Conservation (phyloP, 331 rosid genomes). For the Acacia pycnantha region DNA sequence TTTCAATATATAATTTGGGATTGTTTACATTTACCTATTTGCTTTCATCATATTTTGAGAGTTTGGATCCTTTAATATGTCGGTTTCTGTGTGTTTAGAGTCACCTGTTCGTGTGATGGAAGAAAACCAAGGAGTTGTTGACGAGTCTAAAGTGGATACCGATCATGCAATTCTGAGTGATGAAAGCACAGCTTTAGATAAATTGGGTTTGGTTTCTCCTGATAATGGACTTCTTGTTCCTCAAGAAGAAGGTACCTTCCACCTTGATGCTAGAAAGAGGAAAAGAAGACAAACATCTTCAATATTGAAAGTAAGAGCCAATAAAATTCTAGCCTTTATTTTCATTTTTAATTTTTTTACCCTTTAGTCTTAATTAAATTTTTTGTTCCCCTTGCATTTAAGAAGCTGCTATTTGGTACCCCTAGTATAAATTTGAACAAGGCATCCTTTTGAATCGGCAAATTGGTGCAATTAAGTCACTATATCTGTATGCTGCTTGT, state of each 20-base stretch:
- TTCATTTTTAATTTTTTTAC: conserved; percentile 1
- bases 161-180: conserved; percentile 40
- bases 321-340: conserved; percentile 22
- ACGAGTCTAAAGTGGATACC: conserved; percentile 53
- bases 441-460: background rate
- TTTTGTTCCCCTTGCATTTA: background rate
- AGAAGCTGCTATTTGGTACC: background rate
- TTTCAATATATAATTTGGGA: conserved; percentile 15
- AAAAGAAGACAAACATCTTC: conserved; percentile 61
- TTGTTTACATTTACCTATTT: conserved; percentile 13
- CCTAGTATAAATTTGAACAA: background rate
- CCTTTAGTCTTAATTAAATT: background rate
- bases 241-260: conserved; percentile 46
- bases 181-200: conserved; percentile 45
- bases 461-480: background rate
- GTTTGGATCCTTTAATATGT: conserved; percentile 23
- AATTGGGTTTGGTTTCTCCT: conserved; percentile 38
- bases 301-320: conserved; percentile 54
- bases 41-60: conserved; percentile 24
- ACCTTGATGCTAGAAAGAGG: conserved; percentile 45
- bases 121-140: conserved; percentile 40
- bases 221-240: conserved; percentile 39
- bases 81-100: conserved; percentile 48
- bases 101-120: conserved; percentile 53
- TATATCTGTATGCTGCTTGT: background rate